Conservation (phyloP, 768 basidiomycete species). For the Dentipellis sp. region DNA sequence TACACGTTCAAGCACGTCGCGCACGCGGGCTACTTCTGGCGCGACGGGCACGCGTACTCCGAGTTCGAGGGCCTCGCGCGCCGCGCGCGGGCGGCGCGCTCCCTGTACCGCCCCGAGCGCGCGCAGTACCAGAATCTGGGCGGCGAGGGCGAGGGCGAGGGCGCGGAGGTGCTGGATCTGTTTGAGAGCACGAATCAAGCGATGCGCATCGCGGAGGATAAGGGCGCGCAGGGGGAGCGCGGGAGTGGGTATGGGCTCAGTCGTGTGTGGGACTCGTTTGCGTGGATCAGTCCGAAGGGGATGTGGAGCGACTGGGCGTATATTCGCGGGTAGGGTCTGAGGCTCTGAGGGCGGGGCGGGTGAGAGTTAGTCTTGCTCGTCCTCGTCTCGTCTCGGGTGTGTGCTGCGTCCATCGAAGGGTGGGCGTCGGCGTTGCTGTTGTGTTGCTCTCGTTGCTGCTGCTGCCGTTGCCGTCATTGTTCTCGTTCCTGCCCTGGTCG, state of each 20-base stretch:
- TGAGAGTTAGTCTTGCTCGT: too few species aligned
- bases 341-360: too few species aligned
- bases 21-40: slow-evolving; percentile 10
- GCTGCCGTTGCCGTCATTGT: too few species aligned
- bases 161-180: slow-evolving; percentile 6
- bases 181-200: slow-evolving; percentile 8
- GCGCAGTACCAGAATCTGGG: slow-evolving; percentile 8
- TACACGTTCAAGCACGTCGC: slow-evolving; percentile 12
- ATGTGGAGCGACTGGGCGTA: slow-evolving; percentile 12
- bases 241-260: neutral
- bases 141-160: neutral
- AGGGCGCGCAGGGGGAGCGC: too few species aligned
- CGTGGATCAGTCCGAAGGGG: slow-evolving; percentile 13
- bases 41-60: slow-evolving; percentile 7
- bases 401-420: too few species aligned
- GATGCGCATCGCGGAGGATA: neutral
- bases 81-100: slow-evolving; percentile 5
- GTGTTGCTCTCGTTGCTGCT: too few species aligned
- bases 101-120: slow-evolving; percentile 13
- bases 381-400: too few species aligned
- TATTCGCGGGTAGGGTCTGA: neutral
- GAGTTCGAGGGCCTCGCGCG: slow-evolving; percentile 11
- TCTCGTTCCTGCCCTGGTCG: too few species aligned
- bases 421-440: too few species aligned
- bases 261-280: slow-evolving; percentile 13